phyloP scores from a whole-genome alignment of 305 asterid genomes.

The Fraxinus velutina region DNA sequence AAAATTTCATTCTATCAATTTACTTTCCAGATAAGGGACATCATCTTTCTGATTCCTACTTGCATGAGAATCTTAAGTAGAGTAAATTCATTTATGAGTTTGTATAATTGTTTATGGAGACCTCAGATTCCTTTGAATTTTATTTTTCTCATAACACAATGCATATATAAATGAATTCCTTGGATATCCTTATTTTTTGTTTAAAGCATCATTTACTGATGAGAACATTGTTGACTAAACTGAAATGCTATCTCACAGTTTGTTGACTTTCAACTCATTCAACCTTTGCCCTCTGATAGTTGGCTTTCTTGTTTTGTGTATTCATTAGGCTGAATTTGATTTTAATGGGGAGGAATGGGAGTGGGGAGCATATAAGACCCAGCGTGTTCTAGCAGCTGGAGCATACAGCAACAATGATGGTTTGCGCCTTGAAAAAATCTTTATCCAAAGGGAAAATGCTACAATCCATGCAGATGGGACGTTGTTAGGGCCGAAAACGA shows the following conservation, averaged over 20 bases:
- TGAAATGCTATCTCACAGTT: not conserved
- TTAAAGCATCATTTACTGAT: not conserved
- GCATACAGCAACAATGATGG: conserved; percentile 95
- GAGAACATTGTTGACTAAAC: not conserved
- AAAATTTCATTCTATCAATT: not conserved
- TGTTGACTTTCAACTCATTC: conserved; percentile 1
- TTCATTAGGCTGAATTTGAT: conserved; percentile 84
- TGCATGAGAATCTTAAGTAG: not conserved
- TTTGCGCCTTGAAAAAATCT: conserved; percentile 93
- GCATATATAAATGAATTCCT: not conserved
- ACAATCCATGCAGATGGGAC: conserved; percentile 99
- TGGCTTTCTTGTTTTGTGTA: conserved; percentile 19
- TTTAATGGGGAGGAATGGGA: conserved; percentile 99
- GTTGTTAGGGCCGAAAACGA: conserved; percentile 84
- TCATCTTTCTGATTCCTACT: not conserved
- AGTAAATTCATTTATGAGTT: not conserved
- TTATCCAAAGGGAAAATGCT: conserved; percentile 96
- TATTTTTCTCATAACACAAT: not conserved
- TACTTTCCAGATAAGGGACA: not conserved
- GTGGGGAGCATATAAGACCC: conserved; percentile 95
- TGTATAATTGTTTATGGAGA: not conserved
- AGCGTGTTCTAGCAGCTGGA: conserved; percentile 96
- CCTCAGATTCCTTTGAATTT: not conserved
- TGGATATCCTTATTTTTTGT: not conserved
- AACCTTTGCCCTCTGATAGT: conserved; percentile 10